Percentiles rank a stretch among this genome's conserved stretches.
Evolutionary conservation across 2,329 filamentous ascomycete species (phyloP).

Genomic region (Hymenoscyphus fraxineus): DNA sequence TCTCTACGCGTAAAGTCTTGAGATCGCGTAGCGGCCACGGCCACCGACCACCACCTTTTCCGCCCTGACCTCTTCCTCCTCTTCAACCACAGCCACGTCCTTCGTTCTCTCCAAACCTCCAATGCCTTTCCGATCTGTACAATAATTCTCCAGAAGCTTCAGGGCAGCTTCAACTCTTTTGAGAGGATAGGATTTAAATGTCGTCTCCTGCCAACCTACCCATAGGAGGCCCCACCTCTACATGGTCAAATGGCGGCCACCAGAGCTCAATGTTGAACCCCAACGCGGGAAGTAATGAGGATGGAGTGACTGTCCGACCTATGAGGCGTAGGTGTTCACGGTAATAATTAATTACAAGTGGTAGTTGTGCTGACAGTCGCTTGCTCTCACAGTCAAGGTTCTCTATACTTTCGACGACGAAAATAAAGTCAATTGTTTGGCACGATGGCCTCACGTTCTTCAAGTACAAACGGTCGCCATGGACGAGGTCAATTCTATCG

Average conservation of each 20-base stretch:
- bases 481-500: slow-evolving; percentile 77
- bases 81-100: slow-evolving; percentile 2
- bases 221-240: slow-evolving; percentile 11
- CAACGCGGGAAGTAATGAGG: slow-evolving; percentile 36
- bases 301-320: slow-evolving; percentile 46
- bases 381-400: slow-evolving; percentile 70
- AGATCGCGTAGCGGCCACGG: slow-evolving; percentile 21
- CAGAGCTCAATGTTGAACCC: slow-evolving; percentile 21
- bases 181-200: slow-evolving; percentile 26
- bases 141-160: slow-evolving; percentile 19
- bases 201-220: slow-evolving; percentile 27
- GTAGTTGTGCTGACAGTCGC: slow-evolving; percentile 4
- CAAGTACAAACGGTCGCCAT: slow-evolving; percentile 76
- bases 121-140: slow-evolving; percentile 23
- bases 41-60: slow-evolving; percentile 20
- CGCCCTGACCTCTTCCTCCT: slow-evolving; percentile 12
- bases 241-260: slow-evolving; percentile 21
- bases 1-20: slow-evolving; percentile 18
- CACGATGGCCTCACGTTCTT: slow-evolving; percentile 75
- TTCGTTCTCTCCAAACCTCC: slow-evolving; percentile 11
- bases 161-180: slow-evolving; percentile 16
- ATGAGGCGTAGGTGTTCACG: slow-evolving; percentile 60
- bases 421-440: slow-evolving; percentile 83
- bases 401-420: slow-evolving; percentile 94
- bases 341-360: neutral